Percentiles rank a stretch among this genome's conserved stretches.
Evolutionary conservation across 2,329 filamentous ascomycete species (phyloP).

Genomic region (Cytospora piceicola): DNA sequence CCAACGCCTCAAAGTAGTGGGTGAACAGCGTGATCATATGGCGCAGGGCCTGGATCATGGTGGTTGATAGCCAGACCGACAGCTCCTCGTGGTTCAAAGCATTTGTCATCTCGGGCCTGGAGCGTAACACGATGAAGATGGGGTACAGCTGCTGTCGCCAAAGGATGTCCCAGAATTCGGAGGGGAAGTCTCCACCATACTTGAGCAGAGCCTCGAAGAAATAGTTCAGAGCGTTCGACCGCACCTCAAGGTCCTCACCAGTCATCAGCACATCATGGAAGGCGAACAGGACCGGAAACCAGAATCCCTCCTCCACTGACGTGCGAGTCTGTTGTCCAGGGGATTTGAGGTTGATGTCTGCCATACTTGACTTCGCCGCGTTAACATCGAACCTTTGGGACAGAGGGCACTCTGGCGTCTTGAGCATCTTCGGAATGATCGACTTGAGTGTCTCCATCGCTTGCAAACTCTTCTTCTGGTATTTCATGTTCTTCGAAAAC

Average conservation of each 20-base stretch:
- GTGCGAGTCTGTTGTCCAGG: conserved; percentile 71
- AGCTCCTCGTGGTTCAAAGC: conserved; percentile 94
- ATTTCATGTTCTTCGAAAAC: conserved; percentile 98
- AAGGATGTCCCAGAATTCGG: conserved; percentile 97
- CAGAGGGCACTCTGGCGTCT: conserved; percentile 91
- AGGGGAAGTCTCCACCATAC: conserved; percentile 88
- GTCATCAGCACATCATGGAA: conserved; percentile 99
- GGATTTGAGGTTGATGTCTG: conserved; percentile 49
- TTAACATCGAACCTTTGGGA: conserved; percentile 61
- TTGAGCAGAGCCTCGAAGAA: conserved; percentile 92
- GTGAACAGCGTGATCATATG: conserved; percentile 99
- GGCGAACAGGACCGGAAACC: conserved; percentile 97
- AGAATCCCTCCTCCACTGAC: conserved; percentile 94
- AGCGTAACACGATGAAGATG: conserved; percentile 97
- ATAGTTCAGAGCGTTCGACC: conserved; percentile 88
- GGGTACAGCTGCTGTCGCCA: conserved; percentile 97
- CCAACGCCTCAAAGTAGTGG: conserved; percentile 93
- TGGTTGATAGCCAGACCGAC: conserved; percentile 98
- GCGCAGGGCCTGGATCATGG: conserved; percentile 96
- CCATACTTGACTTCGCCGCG: conserved; percentile 40
- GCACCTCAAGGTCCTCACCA: conserved; percentile 94
- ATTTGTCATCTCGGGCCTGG: conserved; percentile 94
- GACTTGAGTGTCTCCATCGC: conserved; percentile 95
- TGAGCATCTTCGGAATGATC: conserved; percentile 91
- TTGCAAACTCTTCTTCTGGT: conserved; percentile 97